These are phyloP conservation scores for Termitomyces sp. DNA, from an alignment of 768 basidiomycete species.

Conservation along the genomic window DNA sequence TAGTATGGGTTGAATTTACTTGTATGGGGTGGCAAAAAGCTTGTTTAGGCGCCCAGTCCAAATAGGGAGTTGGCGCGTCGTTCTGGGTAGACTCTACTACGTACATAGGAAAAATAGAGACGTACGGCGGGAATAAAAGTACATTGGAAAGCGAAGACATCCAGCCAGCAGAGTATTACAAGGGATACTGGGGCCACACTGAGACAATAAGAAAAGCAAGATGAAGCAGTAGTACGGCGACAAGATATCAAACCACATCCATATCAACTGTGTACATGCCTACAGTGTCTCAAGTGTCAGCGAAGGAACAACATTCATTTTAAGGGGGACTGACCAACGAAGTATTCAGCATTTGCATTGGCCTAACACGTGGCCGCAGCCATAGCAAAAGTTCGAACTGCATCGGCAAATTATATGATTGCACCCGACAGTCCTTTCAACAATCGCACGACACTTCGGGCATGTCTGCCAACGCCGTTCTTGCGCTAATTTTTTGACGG, in stretches of 20 bases:
- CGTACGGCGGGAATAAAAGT: background rate
- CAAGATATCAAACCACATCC: background rate
- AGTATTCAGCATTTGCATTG: constrained; percentile 43
- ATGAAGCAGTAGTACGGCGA: background rate
- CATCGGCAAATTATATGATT: constrained; percentile 66
- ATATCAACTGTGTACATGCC: background rate
- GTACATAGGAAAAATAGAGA: background rate
- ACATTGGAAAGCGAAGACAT: background rate
- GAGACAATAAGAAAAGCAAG: background rate
- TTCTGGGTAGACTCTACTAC: background rate
- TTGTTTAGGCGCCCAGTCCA: background rate
- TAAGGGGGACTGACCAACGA: background rate
- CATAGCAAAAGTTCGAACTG: constrained; percentile 55
- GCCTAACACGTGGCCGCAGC: constrained; percentile 39
- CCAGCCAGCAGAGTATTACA: background rate
- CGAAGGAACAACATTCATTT: background rate
- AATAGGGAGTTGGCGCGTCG: background rate
- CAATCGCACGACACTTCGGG: constrained; percentile 48
- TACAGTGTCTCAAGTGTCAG: background rate
- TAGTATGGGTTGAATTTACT: background rate
- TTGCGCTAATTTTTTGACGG: constrained; percentile 39
- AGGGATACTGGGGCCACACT: background rate
- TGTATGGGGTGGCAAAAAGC: background rate
- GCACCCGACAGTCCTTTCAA: constrained; percentile 54
- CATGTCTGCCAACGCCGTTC: constrained; percentile 56